Conservation (phyloP, 192 early-diverging fungal species). For the Rhizoclosmatium sp. region DNA sequence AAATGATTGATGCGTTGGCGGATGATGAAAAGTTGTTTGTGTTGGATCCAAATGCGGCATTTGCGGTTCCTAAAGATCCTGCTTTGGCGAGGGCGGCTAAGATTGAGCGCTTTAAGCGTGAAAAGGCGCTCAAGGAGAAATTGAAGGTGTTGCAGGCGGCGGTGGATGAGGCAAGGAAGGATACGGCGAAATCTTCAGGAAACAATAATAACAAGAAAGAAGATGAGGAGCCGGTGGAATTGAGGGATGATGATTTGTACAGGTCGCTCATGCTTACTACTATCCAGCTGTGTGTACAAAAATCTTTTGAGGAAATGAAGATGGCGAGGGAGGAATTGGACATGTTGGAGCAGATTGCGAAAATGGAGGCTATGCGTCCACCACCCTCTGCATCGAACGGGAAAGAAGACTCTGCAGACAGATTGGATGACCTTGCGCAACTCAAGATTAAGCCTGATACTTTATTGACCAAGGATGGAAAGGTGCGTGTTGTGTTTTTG, state of each 20-base stretch:
- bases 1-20: constrained; percentile 42
- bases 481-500: constrained; percentile 1
- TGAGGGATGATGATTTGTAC: constrained; percentile 75
- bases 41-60: constrained; percentile 33
- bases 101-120: constrained; percentile 78
- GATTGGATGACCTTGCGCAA: constrained; percentile 37
- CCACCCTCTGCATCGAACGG: constrained; percentile 33
- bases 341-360: constrained; percentile 78
- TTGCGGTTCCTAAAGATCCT: constrained; percentile 46
- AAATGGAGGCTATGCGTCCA: constrained; percentile 45
- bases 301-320: constrained; percentile 72
- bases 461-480: constrained; percentile 31
- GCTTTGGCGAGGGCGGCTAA: constrained; percentile 72
- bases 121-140: constrained; percentile 71
- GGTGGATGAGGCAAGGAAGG: constrained; percentile 15
- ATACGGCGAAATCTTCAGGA: neutral
- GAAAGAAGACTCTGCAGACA: constrained; percentile 31
- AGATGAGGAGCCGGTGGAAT: constrained; percentile 55
- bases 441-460: constrained; percentile 9
- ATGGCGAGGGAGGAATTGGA: constrained; percentile 80
- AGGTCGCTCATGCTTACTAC: constrained; percentile 78
- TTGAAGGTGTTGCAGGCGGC: constrained; percentile 50
- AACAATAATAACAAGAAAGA: neutral
- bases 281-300: constrained; percentile 75
- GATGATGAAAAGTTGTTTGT: constrained; percentile 47